Evolutionary conservation across 306 rosid species (phyloP), one percentile per base, ranked within the genome.

Genomic region (Abrus precatorius): DNA sequence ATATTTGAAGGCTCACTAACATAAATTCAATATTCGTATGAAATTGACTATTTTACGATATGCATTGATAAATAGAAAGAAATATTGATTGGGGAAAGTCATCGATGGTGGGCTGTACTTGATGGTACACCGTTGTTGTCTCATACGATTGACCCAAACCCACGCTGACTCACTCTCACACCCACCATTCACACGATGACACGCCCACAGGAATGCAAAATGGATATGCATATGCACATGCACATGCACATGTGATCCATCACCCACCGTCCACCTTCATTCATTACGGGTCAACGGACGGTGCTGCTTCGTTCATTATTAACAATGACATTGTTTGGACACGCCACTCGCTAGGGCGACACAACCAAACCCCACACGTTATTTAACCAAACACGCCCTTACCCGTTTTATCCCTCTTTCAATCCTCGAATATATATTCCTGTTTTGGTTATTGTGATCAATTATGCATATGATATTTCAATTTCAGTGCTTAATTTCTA

Each of bases 61-160:
- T 20, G 20, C 20, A 20, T 20, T 20, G 20, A 20, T 20, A 20
- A 20, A 20, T 20, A 20, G 20, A 20, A 20, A 20, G 20, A 20
- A 20, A 20, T 20, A 20, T 48, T 66, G 32, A 41, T 2, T 60
- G 48, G 12, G 4, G 43, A 64, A 78, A 45, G 88, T 86, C 87
- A 86, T 76, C 74, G 1, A 60, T 13, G 80, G 81, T 57, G 59
- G 33, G 77, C 86, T 77, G 90, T 84, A 85, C 91, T 84, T 86
- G 88, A 86, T 70, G 74, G 91, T 85, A 82, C 91, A 81, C 57
- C 55, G 72, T 0, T 8, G 8, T 66, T 66, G 34, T 66, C 72
- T 66, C 41, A 7, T 41, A 2, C 20, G 9, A 6, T 65, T 65
- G 33, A 68, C 72, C 8, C 34, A 1, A 13, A 3, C 8, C 12